Percentiles rank a stretch among this genome's conserved stretches.
These are phyloP conservation scores for Rhizopus sp. DNA, from an alignment of 371 early-diverging fungal species.

Conservation along the genomic window DNA sequence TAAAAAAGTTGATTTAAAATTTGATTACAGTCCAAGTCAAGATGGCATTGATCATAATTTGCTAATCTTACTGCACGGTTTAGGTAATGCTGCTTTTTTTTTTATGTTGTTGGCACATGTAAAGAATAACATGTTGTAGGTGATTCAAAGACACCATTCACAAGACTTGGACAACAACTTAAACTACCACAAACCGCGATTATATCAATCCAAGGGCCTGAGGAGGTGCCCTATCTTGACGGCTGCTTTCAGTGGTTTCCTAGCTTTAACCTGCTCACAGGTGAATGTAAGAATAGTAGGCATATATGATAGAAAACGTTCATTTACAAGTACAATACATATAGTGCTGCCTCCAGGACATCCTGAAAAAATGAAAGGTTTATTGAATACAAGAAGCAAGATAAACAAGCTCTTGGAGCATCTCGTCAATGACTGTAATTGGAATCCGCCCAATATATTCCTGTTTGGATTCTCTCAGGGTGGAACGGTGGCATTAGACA, in stretches of 20 bases:
- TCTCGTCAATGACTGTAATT: constrained; percentile 46
- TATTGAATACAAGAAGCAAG: constrained; percentile 35
- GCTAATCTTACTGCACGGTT: constrained; percentile 76
- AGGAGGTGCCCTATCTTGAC: constrained; percentile 64
- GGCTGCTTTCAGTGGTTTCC: constrained; percentile 70
- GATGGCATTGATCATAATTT: constrained; percentile 70
- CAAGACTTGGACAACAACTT: constrained; percentile 57
- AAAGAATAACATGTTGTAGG: constrained; percentile 22
- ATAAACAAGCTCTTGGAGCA: constrained; percentile 45
- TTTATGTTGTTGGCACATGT: neutral
- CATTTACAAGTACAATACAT: neutral
- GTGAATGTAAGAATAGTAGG: constrained; percentile 43
- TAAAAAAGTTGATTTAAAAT: constrained; percentile 39
- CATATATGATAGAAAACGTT: neutral
- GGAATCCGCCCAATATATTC: constrained; percentile 50
- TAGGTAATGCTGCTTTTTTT: constrained; percentile 41
- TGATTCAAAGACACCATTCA: constrained; percentile 62
- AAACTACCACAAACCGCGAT: constrained; percentile 73
- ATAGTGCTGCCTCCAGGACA: constrained; percentile 50
- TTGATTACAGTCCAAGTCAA: constrained; percentile 52
- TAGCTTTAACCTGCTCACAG: constrained; percentile 60
- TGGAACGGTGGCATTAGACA: constrained; percentile 66
- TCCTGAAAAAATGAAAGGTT: constrained; percentile 48
- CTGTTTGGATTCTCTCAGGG: constrained; percentile 81
- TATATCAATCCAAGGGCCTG: constrained; percentile 64